These are phyloP conservation scores for Pythium oligandrum DNA, from an alignment of 352 stramenopile species.

Conservation along the genomic window DNA sequence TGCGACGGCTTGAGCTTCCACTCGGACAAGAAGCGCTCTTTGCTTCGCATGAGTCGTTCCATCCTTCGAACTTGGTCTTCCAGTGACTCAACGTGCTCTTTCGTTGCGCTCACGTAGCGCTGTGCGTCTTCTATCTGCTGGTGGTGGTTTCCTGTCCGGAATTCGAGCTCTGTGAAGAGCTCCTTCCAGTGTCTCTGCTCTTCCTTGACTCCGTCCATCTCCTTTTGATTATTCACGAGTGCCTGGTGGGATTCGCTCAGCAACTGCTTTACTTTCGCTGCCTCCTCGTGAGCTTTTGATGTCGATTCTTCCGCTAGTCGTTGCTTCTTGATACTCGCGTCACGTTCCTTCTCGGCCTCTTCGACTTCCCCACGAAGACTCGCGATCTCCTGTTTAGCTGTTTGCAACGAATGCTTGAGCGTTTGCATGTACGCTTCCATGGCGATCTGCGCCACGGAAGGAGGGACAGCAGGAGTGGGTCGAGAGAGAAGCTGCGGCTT, in stretches of 20 bases:
- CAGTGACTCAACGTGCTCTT: constrained; percentile 17
- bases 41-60: no score
- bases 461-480: no score
- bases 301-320: constrained; percentile 28
- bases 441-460: no score
- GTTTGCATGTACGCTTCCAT: constrained; percentile 29
- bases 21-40: no score
- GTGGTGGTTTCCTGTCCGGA: constrained; percentile 24
- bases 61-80: background rate
- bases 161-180: constrained; percentile 37
- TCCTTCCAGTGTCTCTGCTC: constrained; percentile 37
- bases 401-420: constrained; percentile 40
- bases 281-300: constrained; percentile 31
- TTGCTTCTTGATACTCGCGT: constrained; percentile 20
- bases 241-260: constrained; percentile 39
- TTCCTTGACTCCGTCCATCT: constrained; percentile 20
- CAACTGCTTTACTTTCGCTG: constrained; percentile 34
- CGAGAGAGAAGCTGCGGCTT: no score
- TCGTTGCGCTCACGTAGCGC: constrained; percentile 25
- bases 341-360: constrained; percentile 30
- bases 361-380: constrained; percentile 33
- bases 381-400: constrained; percentile 29
- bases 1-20: no score
- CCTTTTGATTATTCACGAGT: constrained; percentile 32
- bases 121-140: constrained; percentile 30